phyloP scores from a whole-genome alignment of 352 stramenopile genomes.

The Phytopythium kandeliae region DNA sequence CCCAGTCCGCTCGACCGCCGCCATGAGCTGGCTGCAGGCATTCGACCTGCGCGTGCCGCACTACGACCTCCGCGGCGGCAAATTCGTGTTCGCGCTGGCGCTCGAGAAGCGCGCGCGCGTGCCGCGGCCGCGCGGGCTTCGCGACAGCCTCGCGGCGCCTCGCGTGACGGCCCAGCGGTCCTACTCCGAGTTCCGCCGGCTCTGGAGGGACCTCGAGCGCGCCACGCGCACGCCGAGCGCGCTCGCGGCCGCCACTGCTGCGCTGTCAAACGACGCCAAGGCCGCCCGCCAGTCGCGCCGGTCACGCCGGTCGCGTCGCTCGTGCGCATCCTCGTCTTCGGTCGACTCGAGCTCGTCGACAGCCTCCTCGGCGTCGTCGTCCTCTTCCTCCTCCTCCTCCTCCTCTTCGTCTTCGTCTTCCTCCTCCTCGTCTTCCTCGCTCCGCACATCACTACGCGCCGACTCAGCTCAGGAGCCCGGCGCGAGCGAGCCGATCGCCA shows the following conservation, averaged over 20 bases:
- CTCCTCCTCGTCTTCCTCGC: constrained; percentile 12
- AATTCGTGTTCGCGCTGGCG: constrained; percentile 45
- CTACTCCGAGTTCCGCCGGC: constrained; percentile 54
- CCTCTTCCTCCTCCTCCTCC: constrained; percentile 4
- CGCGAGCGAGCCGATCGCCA: neutral
- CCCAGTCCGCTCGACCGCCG: neutral
- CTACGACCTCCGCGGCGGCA: constrained; percentile 33
- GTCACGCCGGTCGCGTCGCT: constrained; percentile 10
- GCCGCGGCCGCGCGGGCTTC: constrained; percentile 13
- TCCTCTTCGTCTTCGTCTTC: neutral
- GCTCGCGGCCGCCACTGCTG: constrained; percentile 7
- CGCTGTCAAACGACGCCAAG: constrained; percentile 10
- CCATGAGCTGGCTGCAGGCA: constrained; percentile 55
- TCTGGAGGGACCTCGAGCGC: constrained; percentile 44
- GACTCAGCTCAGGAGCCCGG: constrained; percentile 1
- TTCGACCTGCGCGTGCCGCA: constrained; percentile 39
- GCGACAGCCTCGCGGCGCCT: neutral
- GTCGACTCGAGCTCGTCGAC: neutral
- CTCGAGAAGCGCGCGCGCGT: constrained; percentile 17
- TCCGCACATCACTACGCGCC: constrained; percentile 3
- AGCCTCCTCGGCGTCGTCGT: constrained; percentile 10
- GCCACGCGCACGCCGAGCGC: constrained; percentile 28
- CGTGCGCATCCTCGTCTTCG: constrained; percentile 8
- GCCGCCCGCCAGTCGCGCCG: too few relatives aligned
- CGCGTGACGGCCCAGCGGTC: constrained; percentile 31